Evolutionary conservation across 352 stramenopile genomes (phyloP), one percentile per base, ranked within the genome.

Genomic region (Blastocystis hominis): DNA sequence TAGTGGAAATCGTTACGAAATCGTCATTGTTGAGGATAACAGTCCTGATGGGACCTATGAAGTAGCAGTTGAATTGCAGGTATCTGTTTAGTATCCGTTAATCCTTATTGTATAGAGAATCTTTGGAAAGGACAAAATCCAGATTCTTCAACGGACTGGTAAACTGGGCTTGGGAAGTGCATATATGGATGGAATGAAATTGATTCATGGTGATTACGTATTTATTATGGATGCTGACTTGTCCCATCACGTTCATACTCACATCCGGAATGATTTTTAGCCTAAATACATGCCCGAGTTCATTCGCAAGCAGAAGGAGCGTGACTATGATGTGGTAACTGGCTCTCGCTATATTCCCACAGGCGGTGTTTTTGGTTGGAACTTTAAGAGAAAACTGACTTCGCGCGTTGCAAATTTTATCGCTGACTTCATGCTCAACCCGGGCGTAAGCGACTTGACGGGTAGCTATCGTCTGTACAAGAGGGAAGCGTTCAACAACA

Each of bases 191-290:
- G 96, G 95, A 15, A 92, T 99, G 56, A 95, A 96, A 89, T 90
- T 91, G 46, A 90, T 90, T 40, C 50, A 64, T 63, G 95, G 95
- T 34, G 91, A 98, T 81, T 95, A 94, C 89, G 95, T 98, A 62
- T 94, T 99, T 90, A 91, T 99, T 55, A 98, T 99, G 96, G 96
- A 98, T 91, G 96, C 96, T 24, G 96, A 99, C 91, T 92, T 99
- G 47, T 97, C 93, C 79, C 96, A 99, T 90, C 96, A 99, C 91
- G 92, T 95, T 88, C 61, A 42, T 88, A 53, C 34, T 20, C 13
- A 1, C 13, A 0, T 10, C 3, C 86, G 5, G 0, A 3, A 1
- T 88, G 17, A 79, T 15, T 6, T 15, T 17, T 86, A 95, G 92
- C 96, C 96, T 50, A 98, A 98, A 90, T 98, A 97, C 88, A 98